Percentiles rank a stretch among this genome's conserved stretches.
Conservation (phyloP, 2,329 filamentous ascomycete genomes). For the Colletotrichum liaoningense region DNA sequence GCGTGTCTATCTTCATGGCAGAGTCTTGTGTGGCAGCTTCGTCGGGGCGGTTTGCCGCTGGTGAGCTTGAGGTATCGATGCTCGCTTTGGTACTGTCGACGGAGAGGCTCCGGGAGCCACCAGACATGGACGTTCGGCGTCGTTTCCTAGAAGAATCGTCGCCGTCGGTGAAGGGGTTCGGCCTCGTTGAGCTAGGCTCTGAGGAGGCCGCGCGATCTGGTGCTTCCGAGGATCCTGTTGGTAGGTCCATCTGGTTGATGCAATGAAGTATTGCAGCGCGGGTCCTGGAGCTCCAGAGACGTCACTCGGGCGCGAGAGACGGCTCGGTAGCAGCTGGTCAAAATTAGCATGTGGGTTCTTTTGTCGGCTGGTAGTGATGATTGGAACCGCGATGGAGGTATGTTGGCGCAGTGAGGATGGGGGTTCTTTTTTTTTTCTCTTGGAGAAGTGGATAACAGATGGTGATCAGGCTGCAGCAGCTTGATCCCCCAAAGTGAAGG, state of each 20-base stretch:
- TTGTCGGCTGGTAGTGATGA: constrained; percentile 33
- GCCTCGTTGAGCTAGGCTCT: constrained; percentile 72
- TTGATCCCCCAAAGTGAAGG: constrained; percentile 2
- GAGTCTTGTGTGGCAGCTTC: constrained; percentile 41
- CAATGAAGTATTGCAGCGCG: constrained; percentile 48
- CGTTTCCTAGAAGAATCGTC: constrained; percentile 69
- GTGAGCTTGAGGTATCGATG: constrained; percentile 46
- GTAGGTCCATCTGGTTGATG: constrained; percentile 66
- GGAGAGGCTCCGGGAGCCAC: constrained; percentile 64
- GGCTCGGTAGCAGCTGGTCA: constrained; percentile 63
- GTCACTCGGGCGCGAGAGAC: constrained; percentile 64
- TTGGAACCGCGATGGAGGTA: constrained; percentile 32
- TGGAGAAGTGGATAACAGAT: constrained; percentile 44
- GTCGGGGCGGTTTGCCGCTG: constrained; percentile 41
- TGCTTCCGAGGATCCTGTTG: constrained; percentile 60
- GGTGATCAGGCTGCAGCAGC: constrained; percentile 26
- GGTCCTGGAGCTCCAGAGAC: constrained; percentile 59
- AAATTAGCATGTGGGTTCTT: constrained; percentile 68
- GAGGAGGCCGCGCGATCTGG: constrained; percentile 70
- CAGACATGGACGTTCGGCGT: constrained; percentile 67
- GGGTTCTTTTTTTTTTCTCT: constrained; percentile 5
- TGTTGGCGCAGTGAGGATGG: constrained; percentile 9
- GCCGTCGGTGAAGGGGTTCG: constrained; percentile 73
- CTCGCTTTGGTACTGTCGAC: constrained; percentile 54
- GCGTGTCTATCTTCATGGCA: constrained; percentile 55